Conservation (phyloP, 2,329 filamentous ascomycete genomes). For the Aspergillus pseudonomiae region DNA sequence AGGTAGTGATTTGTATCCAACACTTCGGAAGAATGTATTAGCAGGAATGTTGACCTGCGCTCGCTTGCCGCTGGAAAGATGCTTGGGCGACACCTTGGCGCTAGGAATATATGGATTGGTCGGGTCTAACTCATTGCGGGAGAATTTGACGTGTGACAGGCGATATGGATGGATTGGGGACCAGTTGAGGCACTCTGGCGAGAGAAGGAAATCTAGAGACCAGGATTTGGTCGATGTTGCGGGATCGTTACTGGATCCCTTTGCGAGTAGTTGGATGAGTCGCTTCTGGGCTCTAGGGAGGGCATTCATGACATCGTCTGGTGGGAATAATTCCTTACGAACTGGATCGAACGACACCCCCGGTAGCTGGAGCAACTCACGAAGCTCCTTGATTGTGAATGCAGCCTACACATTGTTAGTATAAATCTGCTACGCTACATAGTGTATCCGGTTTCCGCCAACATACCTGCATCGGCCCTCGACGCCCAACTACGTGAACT, state of each 20-base stretch:
- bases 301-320: constrained; percentile 60
- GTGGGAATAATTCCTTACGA: constrained; percentile 67
- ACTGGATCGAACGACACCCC: constrained; percentile 72
- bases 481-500: constrained; percentile 84
- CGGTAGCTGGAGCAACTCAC: constrained; percentile 81
- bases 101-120: constrained; percentile 57
- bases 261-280: constrained; percentile 77
- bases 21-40: constrained; percentile 82
- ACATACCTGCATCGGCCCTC: constrained; percentile 80
- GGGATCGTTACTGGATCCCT: constrained; percentile 64
- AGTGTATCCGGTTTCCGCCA: neutral
- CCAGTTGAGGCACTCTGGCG: constrained; percentile 70
- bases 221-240: constrained; percentile 66
- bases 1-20: constrained; percentile 85
- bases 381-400: constrained; percentile 92
- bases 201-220: constrained; percentile 84
- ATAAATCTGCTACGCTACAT: constrained; percentile 4
- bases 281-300: constrained; percentile 76
- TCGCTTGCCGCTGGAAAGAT: constrained; percentile 53
- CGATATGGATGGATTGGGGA: constrained; percentile 47
- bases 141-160: constrained; percentile 70
- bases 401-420: constrained; percentile 63
- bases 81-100: constrained; percentile 50
- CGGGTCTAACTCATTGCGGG: constrained; percentile 52
- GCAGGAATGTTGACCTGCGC: constrained; percentile 60